Conservation (phyloP, 2,329 filamentous ascomycete species). For the Calonectria multiphialidica region DNA sequence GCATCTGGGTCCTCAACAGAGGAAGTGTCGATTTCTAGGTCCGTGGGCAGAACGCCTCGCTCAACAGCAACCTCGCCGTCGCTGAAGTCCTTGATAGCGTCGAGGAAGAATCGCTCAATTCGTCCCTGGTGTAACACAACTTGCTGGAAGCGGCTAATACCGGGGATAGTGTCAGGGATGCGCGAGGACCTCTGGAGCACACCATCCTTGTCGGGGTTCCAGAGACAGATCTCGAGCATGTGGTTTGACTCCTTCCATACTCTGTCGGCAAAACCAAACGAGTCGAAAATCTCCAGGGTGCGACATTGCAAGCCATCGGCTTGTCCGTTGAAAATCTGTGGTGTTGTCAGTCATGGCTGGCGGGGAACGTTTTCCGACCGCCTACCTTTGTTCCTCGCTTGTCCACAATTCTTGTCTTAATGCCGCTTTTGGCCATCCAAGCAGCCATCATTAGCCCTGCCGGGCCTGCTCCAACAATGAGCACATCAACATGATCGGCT, state of each 20-base stretch:
- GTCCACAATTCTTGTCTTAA: slow-evolving; percentile 32
- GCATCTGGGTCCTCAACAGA: slow-evolving; percentile 24
- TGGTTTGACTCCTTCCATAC: slow-evolving; percentile 76
- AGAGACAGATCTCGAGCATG: slow-evolving; percentile 70
- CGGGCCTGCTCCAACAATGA: slow-evolving; percentile 17
- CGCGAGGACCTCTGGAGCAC: slow-evolving; percentile 68
- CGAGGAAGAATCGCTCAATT: slow-evolving; percentile 36
- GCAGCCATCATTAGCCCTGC: slow-evolving; percentile 33
- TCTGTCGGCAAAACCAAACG: slow-evolving; percentile 74
- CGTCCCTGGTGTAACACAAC: slow-evolving; percentile 68
- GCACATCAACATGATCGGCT: not conserved
- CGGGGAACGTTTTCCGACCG: no score
- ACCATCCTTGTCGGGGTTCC: slow-evolving; percentile 73
- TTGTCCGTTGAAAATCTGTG: slow-evolving; percentile 49
- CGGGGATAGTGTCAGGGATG: slow-evolving; percentile 72
- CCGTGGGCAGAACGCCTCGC: slow-evolving; percentile 26
- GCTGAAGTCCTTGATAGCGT: slow-evolving; percentile 32
- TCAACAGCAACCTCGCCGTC: slow-evolving; percentile 23
- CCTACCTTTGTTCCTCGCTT: slow-evolving; percentile 30
- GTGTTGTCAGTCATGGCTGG: not conserved
- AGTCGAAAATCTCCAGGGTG: slow-evolving; percentile 79
- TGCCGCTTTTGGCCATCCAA: slow-evolving; percentile 32
- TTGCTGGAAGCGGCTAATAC: slow-evolving; percentile 73
- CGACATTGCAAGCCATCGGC: slow-evolving; percentile 68
- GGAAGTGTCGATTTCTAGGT: slow-evolving; percentile 17